phyloP scores from a whole-genome alignment of 2,329 filamentous ascomycete genomes.

The Remersonia thermophila region DNA sequence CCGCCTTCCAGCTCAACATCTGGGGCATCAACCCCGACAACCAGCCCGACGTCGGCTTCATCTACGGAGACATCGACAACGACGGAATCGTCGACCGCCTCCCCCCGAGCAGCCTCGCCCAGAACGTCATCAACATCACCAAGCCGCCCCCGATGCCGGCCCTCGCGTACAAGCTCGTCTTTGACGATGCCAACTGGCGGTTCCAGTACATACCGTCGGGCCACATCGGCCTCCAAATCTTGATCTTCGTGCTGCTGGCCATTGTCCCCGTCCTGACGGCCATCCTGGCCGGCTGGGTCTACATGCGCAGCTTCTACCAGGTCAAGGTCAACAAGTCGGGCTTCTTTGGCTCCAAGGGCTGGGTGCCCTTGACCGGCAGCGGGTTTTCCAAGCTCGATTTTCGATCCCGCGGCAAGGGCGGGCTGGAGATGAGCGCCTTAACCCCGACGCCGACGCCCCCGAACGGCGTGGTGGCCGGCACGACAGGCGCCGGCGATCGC shows the following conservation, averaged over 20 bases:
- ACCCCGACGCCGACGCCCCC: conserved; percentile 8
- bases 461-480: conserved; percentile 7
- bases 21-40: conserved; percentile 56
- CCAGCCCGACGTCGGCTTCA: conserved; percentile 44
- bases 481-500: conserved; percentile 14
- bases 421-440: conserved; percentile 16
- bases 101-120: conserved; percentile 43
- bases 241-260: conserved; percentile 41
- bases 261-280: conserved; percentile 40
- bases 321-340: conserved; percentile 30
- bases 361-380: conserved; percentile 19
- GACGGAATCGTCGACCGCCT: conserved; percentile 50
- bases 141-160: conserved; percentile 39
- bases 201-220: conserved; percentile 42
- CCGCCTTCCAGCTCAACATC: conserved; percentile 48
- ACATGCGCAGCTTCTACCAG: conserved; percentile 49
- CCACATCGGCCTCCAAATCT: conserved; percentile 39
- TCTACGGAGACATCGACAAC: conserved; percentile 49
- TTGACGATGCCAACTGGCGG: conserved; percentile 41
- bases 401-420: conserved; percentile 18
- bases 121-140: conserved; percentile 47
- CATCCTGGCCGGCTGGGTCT: conserved; percentile 37
- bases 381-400: conserved; percentile 22
- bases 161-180: conserved; percentile 40
- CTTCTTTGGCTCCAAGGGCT: conserved; percentile 16